Conservation (phyloP, 768 basidiomycete genomes). For the Kwoniella sp. region DNA sequence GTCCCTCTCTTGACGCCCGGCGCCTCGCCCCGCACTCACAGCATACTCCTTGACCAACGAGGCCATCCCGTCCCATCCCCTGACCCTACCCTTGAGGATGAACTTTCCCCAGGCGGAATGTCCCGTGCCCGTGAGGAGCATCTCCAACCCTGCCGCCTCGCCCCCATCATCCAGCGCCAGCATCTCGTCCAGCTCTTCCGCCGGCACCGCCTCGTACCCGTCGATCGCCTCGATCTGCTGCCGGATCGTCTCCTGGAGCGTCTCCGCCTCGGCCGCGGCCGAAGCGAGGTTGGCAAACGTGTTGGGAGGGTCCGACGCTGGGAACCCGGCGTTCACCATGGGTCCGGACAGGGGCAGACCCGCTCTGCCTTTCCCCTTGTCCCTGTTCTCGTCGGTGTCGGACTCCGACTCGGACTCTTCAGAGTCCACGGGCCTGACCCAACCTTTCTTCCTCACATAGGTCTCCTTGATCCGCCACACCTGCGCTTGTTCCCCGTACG, state of each 20-base stretch:
- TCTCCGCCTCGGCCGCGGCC: conserved; percentile 33
- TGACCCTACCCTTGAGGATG: conserved; percentile 45
- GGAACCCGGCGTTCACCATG: conserved; percentile 36
- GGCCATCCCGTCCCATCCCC: conserved; percentile 50
- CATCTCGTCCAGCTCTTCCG: conserved; percentile 26
- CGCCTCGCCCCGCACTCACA: conserved; percentile 38
- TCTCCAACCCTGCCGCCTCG: conserved; percentile 39
- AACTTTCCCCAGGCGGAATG: conserved; percentile 50
- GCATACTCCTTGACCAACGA: conserved; percentile 50
- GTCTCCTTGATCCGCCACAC: conserved; percentile 68
- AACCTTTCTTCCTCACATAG: conserved; percentile 29
- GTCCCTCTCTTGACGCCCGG: too few species aligned
- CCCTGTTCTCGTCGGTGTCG: conserved; percentile 1
- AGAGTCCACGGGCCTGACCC: not conserved
- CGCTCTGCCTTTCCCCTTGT: not conserved
- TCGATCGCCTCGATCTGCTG: conserved; percentile 36
- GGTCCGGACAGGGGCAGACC: conserved; percentile 35
- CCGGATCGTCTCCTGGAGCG: conserved; percentile 31
- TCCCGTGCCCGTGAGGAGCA: conserved; percentile 47
- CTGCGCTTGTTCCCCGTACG: conserved; percentile 78
- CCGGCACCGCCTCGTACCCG: conserved; percentile 40
- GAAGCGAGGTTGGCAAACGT: conserved; percentile 21
- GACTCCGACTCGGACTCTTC: not conserved
- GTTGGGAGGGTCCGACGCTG: conserved; percentile 17
- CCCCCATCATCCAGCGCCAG: conserved; percentile 16